These are phyloP conservation scores for Monsonia emarginata DNA, from an alignment of 441 rosid species.

Conservation along the genomic window DNA sequence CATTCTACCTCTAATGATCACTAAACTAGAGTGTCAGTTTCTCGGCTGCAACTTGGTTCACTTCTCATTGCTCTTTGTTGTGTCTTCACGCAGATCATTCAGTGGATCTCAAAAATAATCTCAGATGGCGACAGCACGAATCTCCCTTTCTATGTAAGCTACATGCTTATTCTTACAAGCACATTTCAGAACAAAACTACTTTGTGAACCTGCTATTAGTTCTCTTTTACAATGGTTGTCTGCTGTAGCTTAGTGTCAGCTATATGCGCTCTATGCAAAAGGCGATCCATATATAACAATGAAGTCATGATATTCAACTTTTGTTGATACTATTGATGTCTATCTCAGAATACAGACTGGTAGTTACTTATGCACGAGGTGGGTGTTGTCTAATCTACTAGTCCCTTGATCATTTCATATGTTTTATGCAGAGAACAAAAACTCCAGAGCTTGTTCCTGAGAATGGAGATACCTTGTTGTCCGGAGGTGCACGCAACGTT, in stretches of 20 bases:
- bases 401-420: not conserved
- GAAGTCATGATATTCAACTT: too few relatives aligned
- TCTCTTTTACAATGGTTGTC: too few relatives aligned
- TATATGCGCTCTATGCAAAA: too few relatives aligned
- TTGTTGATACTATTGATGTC: too few relatives aligned
- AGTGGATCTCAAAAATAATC: constrained; percentile 71
- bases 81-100: constrained; percentile 44
- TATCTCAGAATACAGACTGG: too few relatives aligned
- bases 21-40: not conserved
- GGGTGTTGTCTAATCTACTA: constrained; percentile 7
- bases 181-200: not conserved
- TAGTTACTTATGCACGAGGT: not conserved
- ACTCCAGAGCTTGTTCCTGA: constrained; percentile 84
- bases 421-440: constrained; percentile 54
- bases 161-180: constrained; percentile 11
- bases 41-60: not conserved
- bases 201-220: not conserved
- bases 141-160: constrained; percentile 74
- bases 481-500: constrained; percentile 42
- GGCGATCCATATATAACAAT: too few relatives aligned
- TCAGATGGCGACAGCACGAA: constrained; percentile 80
- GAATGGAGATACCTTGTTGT: constrained; percentile 56
- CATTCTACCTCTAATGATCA: too few relatives aligned
- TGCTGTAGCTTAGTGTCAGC: too few relatives aligned
- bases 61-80: constrained; percentile 6